Evolutionary conservation across 106 monocot genomes (phyloP).

Genomic region (Posidonia australis): DNA sequence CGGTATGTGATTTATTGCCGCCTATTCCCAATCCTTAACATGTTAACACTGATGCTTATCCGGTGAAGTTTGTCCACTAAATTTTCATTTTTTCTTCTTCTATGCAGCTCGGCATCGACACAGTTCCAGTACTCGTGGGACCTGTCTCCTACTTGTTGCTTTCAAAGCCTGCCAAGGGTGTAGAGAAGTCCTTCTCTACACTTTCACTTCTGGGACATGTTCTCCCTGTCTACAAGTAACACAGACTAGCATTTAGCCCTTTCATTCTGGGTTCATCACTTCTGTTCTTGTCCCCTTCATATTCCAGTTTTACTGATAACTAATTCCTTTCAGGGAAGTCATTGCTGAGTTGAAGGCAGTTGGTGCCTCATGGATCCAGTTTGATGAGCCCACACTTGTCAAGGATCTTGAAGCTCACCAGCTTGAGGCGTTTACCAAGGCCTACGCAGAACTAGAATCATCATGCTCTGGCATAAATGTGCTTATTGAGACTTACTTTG

Average conservation of each 20-base stretch:
- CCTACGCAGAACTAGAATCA: slow-evolving; percentile 62
- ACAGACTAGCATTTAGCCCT: neutral
- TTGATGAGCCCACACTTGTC: slow-evolving; percentile 81
- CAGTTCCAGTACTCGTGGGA: slow-evolving; percentile 75
- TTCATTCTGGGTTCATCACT: neutral
- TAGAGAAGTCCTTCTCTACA: slow-evolving; percentile 60
- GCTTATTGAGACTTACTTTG: slow-evolving; percentile 82
- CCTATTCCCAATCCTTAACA: neutral
- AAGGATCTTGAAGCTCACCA: slow-evolving; percentile 57
- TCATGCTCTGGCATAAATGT: slow-evolving; percentile 64
- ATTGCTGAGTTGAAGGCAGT: slow-evolving; percentile 75
- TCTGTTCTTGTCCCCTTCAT: neutral
- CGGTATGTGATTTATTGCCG: slow-evolving; percentile 26
- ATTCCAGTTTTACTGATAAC: neutral
- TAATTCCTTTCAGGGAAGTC: slow-evolving; percentile 43
- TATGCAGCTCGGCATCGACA: slow-evolving; percentile 70
- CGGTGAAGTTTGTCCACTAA: neutral
- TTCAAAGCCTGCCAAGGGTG: slow-evolving; percentile 79
- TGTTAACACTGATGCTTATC: neutral
- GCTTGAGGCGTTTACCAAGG: slow-evolving; percentile 61
- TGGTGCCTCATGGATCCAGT: slow-evolving; percentile 89
- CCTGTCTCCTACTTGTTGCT: slow-evolving; percentile 82
- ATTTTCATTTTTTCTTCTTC: neutral
- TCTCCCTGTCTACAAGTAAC: slow-evolving; percentile 76
- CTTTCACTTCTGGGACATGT: slow-evolving; percentile 54